Evolutionary conservation across 139 green algal species (phyloP), one percentile per base, ranked within the genome.

Genomic region (Closterium sp.): DNA sequence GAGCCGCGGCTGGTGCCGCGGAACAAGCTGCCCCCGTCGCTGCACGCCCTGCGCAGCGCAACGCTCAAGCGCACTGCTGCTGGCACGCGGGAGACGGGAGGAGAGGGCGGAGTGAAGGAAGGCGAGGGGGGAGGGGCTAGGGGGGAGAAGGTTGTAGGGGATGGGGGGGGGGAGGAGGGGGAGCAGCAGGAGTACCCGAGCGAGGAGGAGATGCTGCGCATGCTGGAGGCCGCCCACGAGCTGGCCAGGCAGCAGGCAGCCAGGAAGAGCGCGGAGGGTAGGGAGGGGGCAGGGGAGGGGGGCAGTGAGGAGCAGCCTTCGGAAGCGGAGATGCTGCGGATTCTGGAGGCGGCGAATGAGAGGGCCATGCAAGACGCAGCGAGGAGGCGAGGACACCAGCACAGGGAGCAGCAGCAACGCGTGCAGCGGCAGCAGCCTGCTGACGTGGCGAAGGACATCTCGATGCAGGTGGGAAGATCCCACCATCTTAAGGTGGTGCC

Each of bases 371-470:
- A 76, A 19, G 55, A 76, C 55, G 55, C 55, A 28, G 55, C 55
- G 2, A 16, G 55, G 0, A 19, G 7, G 16, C 23, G 55, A 19
- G 55, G 16, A 3, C 55, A 28, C 55, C 25, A 16, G 10, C 38
- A 66, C 3, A 10, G 21, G 16, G 16, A 28, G 0, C 55, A 76
- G 1, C 55, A 76, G 0, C 55, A 76, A 1, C 55, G 55, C 55
- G 5, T 12, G 9, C 55, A 76, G 7, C 55, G 55, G 16, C 55
- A 86, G 83, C 30, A 86, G 30, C 83, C 83, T 86, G 83, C 30
- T 32, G 83, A 86, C n/a, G 83, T 86, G 83, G 83, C 30, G 31
- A 32, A 86, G 30, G 83, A 86, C 83, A 86, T 86, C 83, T 86
- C 83, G 12, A 32, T 86, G n/a, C 83, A 86, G 83, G 83, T 86